phyloP scores from a whole-genome alignment of 305 asterid genomes.

The Petunia hybrid region DNA sequence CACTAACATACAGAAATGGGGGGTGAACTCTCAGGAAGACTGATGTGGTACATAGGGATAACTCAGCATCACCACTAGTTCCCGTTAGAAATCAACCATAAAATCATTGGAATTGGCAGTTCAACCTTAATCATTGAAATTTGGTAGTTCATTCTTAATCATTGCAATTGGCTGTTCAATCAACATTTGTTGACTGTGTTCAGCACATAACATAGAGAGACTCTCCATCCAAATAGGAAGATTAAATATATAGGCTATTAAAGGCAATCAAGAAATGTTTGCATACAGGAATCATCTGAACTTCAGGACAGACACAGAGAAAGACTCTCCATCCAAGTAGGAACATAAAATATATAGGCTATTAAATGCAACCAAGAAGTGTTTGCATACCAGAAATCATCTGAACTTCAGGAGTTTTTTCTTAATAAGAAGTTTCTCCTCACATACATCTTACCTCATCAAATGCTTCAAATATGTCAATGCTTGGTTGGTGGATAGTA shows the following conservation, averaged over 20 bases:
- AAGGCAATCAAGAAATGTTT: too few relatives aligned
- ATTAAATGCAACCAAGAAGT: neutral
- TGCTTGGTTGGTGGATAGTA: conserved; percentile 89
- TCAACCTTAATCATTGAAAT: neutral
- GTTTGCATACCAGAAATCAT: neutral
- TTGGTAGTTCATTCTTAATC: neutral
- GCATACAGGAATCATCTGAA: too few relatives aligned
- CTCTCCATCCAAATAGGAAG: neutral
- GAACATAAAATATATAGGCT: neutral
- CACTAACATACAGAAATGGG: neutral
- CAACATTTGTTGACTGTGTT: neutral
- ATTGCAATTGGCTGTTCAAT: neutral
- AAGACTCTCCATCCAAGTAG: too few relatives aligned
- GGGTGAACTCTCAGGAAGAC: neutral
- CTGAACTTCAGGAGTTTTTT: neutral
- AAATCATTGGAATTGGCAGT: too few relatives aligned
- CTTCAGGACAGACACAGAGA: too few relatives aligned
- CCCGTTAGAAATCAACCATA: neutral
- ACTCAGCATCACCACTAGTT: neutral
- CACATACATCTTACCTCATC: conserved; percentile 60
- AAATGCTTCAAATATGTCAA: conserved; percentile 81
- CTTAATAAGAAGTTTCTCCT: neutral
- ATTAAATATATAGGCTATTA: too few relatives aligned
- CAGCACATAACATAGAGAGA: too few relatives aligned
- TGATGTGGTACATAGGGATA: neutral